Evolutionary conservation across 305 asterid species (phyloP), one percentile per base, ranked within the genome.

Genomic region (Fraxinus paxiana): DNA sequence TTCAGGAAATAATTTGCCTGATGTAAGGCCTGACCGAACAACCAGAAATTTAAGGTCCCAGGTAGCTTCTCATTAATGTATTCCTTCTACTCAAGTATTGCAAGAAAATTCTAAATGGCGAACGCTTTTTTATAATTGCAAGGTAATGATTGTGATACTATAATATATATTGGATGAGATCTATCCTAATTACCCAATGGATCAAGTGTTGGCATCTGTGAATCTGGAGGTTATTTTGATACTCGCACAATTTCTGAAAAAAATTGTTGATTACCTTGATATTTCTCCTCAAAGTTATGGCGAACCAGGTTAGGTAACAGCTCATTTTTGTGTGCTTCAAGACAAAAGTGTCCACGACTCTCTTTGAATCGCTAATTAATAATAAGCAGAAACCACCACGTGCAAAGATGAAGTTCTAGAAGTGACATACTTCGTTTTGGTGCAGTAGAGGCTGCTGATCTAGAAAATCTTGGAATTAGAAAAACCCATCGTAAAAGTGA

Each of bases 31-130:
- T 82, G 74, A 73, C 71, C 87, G 77, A 79, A 77, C 82, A 79
- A 81, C 86, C 38, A 83, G 87, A 82, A 80, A 80, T 82, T 81
- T 87, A 70, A 86, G 80, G 83, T 48, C 86, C 51, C 86, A 90
- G 95, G 96, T 90, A 78, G 71, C 78, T 84, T 69, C 67, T 56
- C 78, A n/a, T 75, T 73, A 26, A 56, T 56, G 15, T 31, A 30
- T 34, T 26, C 17, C 61, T 82, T 67, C 51, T 26, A 8, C 67
- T 9, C 7, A 12, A 41, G 51, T 41, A 12, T 70, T 7, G 18
- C 75, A 31, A 30, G 43, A 69, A 69, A 69, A 3, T 31, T 15
- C 75, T 31, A 31, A 30, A 4, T 31, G 26, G 75, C 18, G 43
- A 41, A 31, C 4, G 4, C 43, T 10, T 28, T 67, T 67, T 30